phyloP scores from a whole-genome alignment of 208 protist species.

The Leishmania lainsoni region DNA sequence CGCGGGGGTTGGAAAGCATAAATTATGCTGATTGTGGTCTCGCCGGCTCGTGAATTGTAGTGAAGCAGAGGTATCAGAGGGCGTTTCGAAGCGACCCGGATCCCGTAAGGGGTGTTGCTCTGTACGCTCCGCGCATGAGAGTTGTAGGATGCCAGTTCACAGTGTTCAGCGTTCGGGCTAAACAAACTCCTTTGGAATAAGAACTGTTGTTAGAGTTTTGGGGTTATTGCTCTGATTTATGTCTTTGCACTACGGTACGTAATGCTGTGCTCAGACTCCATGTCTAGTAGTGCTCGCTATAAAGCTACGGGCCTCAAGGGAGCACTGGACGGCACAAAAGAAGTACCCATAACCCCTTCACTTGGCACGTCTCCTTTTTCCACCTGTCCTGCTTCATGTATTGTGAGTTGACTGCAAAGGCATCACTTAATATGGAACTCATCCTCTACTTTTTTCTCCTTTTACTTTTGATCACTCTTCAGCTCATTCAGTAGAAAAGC shows the following conservation, averaged over 20 bases:
- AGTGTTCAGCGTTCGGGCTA: neutral
- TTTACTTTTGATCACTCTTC: neutral
- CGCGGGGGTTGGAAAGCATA: neutral
- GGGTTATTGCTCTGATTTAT: neutral
- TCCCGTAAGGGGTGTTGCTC: neutral
- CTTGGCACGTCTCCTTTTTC: neutral
- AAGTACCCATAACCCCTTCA: neutral
- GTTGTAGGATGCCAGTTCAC: neutral
- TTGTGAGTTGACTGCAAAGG: neutral
- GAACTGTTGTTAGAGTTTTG: neutral
- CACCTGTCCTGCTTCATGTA: neutral
- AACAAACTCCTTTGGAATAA: neutral
- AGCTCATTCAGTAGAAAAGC: neutral
- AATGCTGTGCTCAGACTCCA: neutral
- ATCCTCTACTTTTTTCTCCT: neutral
- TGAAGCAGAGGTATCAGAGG: neutral
- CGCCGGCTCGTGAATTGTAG: neutral
- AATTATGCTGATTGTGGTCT: neutral
- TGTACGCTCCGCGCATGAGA: neutral
- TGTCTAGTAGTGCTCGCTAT: neutral
- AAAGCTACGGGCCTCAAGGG: neutral
- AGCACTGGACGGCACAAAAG: neutral
- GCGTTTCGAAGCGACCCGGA: neutral
- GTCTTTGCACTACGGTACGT: neutral
- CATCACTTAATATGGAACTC: neutral